Percentiles rank a stretch among this genome's conserved stretches.
These are phyloP conservation scores for Trametes versicolor DNA, from an alignment of 1,284 basidiomycete genomes.

Conservation along the genomic window DNA sequence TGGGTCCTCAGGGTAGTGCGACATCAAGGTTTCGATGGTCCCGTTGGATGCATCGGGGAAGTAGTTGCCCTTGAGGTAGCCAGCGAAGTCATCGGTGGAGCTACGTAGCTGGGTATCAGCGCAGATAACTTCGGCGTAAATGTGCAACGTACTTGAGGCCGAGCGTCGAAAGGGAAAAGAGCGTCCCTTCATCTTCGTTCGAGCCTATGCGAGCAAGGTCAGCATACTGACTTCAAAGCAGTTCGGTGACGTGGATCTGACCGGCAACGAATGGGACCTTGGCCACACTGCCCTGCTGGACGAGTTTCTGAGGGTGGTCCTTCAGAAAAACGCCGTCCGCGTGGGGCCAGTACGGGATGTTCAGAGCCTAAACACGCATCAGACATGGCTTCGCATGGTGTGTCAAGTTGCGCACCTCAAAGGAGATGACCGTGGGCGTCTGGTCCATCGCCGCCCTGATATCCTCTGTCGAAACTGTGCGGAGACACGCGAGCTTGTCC, in stretches of 20 bases:
- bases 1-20: conserved; percentile 39
- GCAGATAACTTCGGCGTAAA: background rate
- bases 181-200: conserved; percentile 48
- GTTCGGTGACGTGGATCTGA: background rate
- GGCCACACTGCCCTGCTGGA: conserved; percentile 42
- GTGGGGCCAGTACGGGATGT: conserved; percentile 46
- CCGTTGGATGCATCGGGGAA: conserved; percentile 30
- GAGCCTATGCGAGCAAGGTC: conserved; percentile 31
- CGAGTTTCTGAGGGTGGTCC: conserved; percentile 40
- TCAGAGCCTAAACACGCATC: conserved; percentile 27
- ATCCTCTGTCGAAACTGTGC: conserved; percentile 42
- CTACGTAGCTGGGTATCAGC: background rate
- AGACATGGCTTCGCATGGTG: background rate
- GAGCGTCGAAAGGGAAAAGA: conserved; percentile 37
- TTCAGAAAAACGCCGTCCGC: conserved; percentile 49
- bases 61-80: conserved; percentile 37
- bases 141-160: conserved; percentile 43
- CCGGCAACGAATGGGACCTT: conserved; percentile 44
- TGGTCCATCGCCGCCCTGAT: conserved; percentile 43
- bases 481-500: conserved; percentile 53
- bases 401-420: background rate
- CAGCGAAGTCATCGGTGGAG: conserved; percentile 23
- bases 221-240: background rate
- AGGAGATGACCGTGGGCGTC: conserved; percentile 37
- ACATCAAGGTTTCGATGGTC: conserved; percentile 21